Conservation (phyloP, 164 flowering plant genomes). For the Nelumbo lutea region DNA sequence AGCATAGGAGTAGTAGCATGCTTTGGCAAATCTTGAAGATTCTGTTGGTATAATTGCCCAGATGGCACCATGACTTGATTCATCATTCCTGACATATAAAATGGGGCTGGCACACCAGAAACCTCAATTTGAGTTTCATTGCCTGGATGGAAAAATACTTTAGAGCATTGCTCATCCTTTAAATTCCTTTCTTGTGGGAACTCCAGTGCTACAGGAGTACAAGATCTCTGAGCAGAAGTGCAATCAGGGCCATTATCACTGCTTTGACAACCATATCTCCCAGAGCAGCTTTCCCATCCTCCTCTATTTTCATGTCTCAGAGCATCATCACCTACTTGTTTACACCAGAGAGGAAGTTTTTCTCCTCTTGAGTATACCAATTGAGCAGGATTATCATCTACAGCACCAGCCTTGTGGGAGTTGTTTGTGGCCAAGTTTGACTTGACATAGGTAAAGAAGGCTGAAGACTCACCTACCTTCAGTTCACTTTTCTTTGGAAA, state of each 20-base stretch:
- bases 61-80: slow-evolving; percentile 60
- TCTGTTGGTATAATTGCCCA: slow-evolving; percentile 44
- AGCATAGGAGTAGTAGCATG: slow-evolving; percentile 32
- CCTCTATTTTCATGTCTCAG: slow-evolving; percentile 33
- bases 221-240: slow-evolving; percentile 34
- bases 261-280: slow-evolving; percentile 35
- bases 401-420: slow-evolving; percentile 19
- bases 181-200: slow-evolving; percentile 28
- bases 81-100: slow-evolving; percentile 58
- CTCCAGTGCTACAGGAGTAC: slow-evolving; percentile 37
- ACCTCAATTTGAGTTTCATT: slow-evolving; percentile 37
- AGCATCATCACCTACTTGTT: slow-evolving; percentile 19
- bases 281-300: slow-evolving; percentile 33
- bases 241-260: slow-evolving; percentile 41
- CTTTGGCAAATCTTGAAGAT: slow-evolving; percentile 39
- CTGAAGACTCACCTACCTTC: slow-evolving; percentile 87
- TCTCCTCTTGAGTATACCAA: slow-evolving; percentile 15
- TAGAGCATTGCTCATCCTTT: slow-evolving; percentile 36
- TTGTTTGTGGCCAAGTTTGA: slow-evolving; percentile 33
- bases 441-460: slow-evolving; percentile 89
- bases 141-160: slow-evolving; percentile 24
- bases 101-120: slow-evolving; percentile 37
- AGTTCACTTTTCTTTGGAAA: slow-evolving; percentile 70
- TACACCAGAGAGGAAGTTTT: slow-evolving; percentile 18
- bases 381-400: slow-evolving; percentile 28